phyloP scores from a whole-genome alignment of 164 flowering plant species.

The Paratinospora sagittata region DNA sequence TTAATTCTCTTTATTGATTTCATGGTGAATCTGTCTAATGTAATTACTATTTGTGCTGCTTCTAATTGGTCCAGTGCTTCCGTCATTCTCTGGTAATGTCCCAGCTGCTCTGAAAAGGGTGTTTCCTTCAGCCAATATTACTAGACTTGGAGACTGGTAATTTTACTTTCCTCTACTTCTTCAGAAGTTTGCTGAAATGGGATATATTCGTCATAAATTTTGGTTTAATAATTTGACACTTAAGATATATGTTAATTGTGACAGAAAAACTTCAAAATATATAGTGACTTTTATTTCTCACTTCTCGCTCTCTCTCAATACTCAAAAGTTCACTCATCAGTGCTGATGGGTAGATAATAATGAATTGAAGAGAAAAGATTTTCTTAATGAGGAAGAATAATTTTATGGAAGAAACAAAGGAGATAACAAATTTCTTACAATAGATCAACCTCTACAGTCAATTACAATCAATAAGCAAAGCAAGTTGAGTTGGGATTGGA shows the following conservation, averaged over 20 bases:
- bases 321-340: no score
- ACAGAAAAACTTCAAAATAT: no score
- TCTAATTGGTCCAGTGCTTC: slow-evolving; percentile 52
- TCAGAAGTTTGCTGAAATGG: background rate
- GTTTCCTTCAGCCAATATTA: slow-evolving; percentile 79
- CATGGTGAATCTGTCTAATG: slow-evolving; percentile 6
- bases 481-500: background rate
- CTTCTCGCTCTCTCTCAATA: no score
- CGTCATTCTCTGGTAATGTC: slow-evolving; percentile 96
- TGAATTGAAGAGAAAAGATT: no score
- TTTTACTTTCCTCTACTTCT: slow-evolving; percentile 7
- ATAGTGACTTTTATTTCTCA: no score
- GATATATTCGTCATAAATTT: background rate
- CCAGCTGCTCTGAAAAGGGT: slow-evolving; percentile 68
- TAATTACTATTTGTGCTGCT: slow-evolving; percentile 7
- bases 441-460: background rate
- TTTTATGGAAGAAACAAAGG: no score
- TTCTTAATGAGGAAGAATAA: no score
- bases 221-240: no score
- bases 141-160: slow-evolving; percentile 92
- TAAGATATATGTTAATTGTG: no score
- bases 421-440: background rate
- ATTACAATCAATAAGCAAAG: background rate
- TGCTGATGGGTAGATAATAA: no score
- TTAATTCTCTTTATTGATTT: background rate